Evolutionary conservation across 306 rosid species (phyloP).

Genomic region (Ormosia emarginata): DNA sequence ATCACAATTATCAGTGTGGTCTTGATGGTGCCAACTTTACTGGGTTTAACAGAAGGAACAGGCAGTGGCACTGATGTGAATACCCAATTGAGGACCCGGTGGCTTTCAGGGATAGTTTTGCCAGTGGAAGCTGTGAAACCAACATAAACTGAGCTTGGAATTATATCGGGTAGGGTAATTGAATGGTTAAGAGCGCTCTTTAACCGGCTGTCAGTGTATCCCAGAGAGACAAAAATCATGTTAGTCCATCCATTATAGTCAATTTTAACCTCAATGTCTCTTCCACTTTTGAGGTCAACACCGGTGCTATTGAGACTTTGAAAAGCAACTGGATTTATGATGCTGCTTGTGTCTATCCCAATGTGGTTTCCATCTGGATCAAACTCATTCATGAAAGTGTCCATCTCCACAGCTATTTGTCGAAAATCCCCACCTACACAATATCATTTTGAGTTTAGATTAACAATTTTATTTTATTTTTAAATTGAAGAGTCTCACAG

Average conservation of each 20-base stretch:
- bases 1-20: constrained; percentile 14
- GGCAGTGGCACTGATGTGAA: constrained; percentile 54
- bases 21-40: constrained; percentile 9
- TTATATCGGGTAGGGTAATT: constrained; percentile 21
- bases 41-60: not conserved
- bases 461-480: not conserved
- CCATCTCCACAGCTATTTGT: constrained; percentile 54
- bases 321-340: constrained; percentile 33
- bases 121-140: constrained; percentile 60
- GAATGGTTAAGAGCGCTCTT: constrained; percentile 38
- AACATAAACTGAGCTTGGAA: constrained; percentile 46
- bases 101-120: constrained; percentile 30
- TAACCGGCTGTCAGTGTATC: constrained; percentile 31
- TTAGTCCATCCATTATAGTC: constrained; percentile 45
- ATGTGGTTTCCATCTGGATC: constrained; percentile 56
- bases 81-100: constrained; percentile 44
- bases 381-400: constrained; percentile 53
- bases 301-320: constrained; percentile 34
- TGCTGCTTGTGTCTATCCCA: constrained; percentile 48
- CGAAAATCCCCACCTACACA: constrained; percentile 34
- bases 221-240: constrained; percentile 33
- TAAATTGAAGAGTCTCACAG: not conserved
- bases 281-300: constrained; percentile 53
- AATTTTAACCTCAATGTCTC: constrained; percentile 38
- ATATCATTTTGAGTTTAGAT: not conserved